Evolutionary conservation across 1,139 yeast genomes (phyloP), one percentile per base, ranked within the genome.

Genomic region (Ogataea hybrid): DNA sequence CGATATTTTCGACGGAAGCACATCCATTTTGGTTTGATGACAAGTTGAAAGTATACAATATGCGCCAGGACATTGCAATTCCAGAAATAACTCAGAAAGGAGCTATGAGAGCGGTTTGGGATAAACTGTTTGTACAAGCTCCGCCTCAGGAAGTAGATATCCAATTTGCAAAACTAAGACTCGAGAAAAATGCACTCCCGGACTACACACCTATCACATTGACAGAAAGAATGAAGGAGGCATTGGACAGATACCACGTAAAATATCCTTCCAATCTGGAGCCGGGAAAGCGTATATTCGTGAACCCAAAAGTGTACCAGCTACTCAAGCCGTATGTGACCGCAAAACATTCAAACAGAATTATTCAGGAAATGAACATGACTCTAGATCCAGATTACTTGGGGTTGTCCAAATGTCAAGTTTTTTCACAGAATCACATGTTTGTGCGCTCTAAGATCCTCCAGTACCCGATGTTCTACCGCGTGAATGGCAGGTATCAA

Each of bases 1-100:
- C 84, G 64, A 70, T 90, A 1, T 90, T 89, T 55, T 84, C 96
- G 9, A 90, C 97, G 0, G 97, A 90, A 57, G 97, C 94, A 0
- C 97, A 90, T 61, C 96, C 96, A 2, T 59, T 89, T 47, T 88
- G 96, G 95, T 70, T 74, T 43, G 64, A 65, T 45, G 48, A 59
- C 3, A 42, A 52, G 6, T 46, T 68, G 18, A 43, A 52, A 29
- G 37, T 38, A 7, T 54, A 51, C 20, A 48, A 53, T 23, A 21
- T 39, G n/a, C 28, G 12, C n/a, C n/a, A 34, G 25, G 31, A 27
- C 20, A 23, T 30, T 20, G 18, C 16, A 3, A 18, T 23, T 12
- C 32, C 33, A 2, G 35, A 35, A 10, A 29, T 23, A 10, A 32
- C 23, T 28, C 23, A 28, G 9, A 20, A 16, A 14, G 45, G 48